Evolutionary conservation across 768 basidiomycete species (phyloP).

Genomic region (Phanerochaete carnosa): DNA sequence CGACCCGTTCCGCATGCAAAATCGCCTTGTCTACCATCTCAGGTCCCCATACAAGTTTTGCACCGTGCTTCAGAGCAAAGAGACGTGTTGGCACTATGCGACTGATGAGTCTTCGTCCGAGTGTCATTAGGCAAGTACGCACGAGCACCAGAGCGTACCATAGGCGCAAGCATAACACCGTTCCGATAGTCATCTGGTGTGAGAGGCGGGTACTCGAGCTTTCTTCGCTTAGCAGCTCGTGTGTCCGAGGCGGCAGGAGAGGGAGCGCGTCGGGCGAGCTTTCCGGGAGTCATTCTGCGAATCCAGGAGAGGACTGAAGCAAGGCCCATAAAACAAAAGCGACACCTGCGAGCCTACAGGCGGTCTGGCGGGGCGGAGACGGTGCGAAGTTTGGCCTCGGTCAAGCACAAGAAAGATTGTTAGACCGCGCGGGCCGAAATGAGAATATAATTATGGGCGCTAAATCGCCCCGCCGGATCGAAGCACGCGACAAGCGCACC

Average conservation of each 20-base stretch:
- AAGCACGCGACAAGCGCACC: background rate
- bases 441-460: background rate
- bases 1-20: constrained; percentile 73
- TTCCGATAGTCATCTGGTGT: constrained; percentile 77
- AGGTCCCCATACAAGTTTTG: constrained; percentile 93
- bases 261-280: constrained; percentile 9
- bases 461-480: background rate
- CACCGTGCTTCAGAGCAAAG: constrained; percentile 88
- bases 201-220: constrained; percentile 44
- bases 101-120: constrained; percentile 19
- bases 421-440: background rate
- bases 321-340: background rate
- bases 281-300: background rate
- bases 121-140: constrained; percentile 28
- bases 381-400: background rate
- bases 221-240: constrained; percentile 5
- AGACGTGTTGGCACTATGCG: constrained; percentile 77
- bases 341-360: background rate
- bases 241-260: background rate
- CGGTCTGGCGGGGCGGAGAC: background rate
- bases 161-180: constrained; percentile 94
- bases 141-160: constrained; percentile 95
- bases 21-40: constrained; percentile 97
- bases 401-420: background rate
- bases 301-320: background rate